Conservation (phyloP, 2,329 filamentous ascomycete genomes). For the Rhynchosporium agropyri region DNA sequence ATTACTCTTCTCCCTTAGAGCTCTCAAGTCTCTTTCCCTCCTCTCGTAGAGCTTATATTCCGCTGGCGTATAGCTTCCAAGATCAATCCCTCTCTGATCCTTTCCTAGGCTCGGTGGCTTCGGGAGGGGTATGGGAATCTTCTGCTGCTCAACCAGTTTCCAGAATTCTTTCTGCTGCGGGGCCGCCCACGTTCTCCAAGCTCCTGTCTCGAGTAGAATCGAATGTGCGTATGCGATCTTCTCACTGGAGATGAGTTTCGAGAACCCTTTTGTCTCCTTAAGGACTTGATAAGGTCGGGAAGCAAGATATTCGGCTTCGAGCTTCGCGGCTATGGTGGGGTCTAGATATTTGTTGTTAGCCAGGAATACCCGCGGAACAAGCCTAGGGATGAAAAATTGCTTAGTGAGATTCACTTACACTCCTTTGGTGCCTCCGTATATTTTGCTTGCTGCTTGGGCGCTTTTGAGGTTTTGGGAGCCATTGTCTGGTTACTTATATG, state of each 20-base stretch:
- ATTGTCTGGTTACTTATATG: constrained; percentile 26
- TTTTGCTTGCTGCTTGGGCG: constrained; percentile 32
- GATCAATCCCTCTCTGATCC: constrained; percentile 31
- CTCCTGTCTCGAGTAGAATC: constrained; percentile 34
- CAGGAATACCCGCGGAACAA: neutral
- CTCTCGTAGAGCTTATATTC: constrained; percentile 33
- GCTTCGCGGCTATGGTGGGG: constrained; percentile 37
- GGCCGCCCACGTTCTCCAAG: constrained; percentile 34
- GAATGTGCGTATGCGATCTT: constrained; percentile 35
- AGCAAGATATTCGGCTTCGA: constrained; percentile 34
- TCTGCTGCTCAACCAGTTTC: constrained; percentile 33
- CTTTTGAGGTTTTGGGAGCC: constrained; percentile 37
- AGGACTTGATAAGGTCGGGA: constrained; percentile 36
- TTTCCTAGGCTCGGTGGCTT: constrained; percentile 34
- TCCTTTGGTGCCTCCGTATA: constrained; percentile 30
- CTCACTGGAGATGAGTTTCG: constrained; percentile 31
- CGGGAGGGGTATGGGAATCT: constrained; percentile 36
- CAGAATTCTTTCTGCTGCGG: constrained; percentile 39
- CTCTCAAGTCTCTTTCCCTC: constrained; percentile 29
- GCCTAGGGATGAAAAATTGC: neutral
- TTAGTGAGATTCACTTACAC: constrained; percentile 28
- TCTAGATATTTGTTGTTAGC: constrained; percentile 27
- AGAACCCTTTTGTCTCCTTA: constrained; percentile 31
- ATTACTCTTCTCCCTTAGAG: constrained; percentile 32
- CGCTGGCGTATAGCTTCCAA: constrained; percentile 33